These are phyloP conservation scores for Elsinoe necatrix DNA, from an alignment of 2,329 filamentous ascomycete genomes.

Conservation along the genomic window DNA sequence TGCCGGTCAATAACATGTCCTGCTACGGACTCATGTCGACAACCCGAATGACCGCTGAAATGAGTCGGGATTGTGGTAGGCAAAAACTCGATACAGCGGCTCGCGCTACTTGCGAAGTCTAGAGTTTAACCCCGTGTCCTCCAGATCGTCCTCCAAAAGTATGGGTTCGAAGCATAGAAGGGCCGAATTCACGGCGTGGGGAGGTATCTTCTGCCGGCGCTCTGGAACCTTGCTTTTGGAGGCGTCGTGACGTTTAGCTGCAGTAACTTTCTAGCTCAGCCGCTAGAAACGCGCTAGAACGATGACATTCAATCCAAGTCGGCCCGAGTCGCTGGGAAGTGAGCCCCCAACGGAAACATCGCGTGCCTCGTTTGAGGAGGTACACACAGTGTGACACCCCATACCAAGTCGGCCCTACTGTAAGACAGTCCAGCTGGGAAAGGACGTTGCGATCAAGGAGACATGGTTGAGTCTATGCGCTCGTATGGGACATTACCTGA, in stretches of 20 bases:
- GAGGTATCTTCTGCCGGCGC: neutral
- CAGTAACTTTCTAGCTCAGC: neutral
- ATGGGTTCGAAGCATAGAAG: neutral
- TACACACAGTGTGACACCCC: neutral
- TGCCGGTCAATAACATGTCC: too few relatives aligned
- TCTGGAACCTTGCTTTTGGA: neutral
- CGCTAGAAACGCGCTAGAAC: constrained; percentile 11
- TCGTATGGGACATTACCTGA: neutral
- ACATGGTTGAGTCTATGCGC: too few relatives aligned
- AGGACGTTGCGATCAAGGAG: neutral
- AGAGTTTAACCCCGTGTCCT: neutral
- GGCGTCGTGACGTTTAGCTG: constrained; percentile 4
- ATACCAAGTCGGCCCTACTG: neutral
- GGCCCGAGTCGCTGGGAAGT: neutral
- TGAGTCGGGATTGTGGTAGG: neutral
- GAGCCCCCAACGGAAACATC: constrained; percentile 1
- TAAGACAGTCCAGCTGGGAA: neutral
- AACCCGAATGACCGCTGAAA: neutral
- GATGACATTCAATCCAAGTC: neutral
- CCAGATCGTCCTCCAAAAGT: neutral
- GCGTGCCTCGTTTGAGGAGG: neutral
- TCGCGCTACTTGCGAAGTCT: neutral
- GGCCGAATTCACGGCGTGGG: neutral
- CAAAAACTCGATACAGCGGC: neutral
- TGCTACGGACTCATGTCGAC: too few relatives aligned